Evolutionary conservation across 768 basidiomycete species (phyloP).

Genomic region (Rhodotorula toruloides): DNA sequence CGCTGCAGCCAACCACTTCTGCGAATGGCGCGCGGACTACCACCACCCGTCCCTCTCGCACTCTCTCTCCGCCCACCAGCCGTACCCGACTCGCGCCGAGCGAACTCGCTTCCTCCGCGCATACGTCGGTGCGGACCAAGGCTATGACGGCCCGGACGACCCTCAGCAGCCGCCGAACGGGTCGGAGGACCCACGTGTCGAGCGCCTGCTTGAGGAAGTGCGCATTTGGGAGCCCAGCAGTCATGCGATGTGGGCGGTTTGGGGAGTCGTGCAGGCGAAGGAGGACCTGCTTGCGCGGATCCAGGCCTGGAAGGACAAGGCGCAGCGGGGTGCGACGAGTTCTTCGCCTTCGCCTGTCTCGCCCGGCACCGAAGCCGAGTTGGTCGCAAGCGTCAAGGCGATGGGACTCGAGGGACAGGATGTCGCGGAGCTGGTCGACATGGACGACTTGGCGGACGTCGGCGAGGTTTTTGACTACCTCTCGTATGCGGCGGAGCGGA

Average conservation of each 20-base stretch:
- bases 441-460: slow-evolving; percentile 55
- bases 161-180: too few relatives aligned
- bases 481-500: slow-evolving; percentile 58
- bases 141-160: slow-evolving; percentile 23
- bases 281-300: slow-evolving; percentile 59
- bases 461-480: slow-evolving; percentile 79
- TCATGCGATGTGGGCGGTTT: slow-evolving; percentile 87
- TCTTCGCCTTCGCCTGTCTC: background rate
- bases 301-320: slow-evolving; percentile 35
- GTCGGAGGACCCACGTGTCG: slow-evolving; percentile 49
- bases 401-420: slow-evolving; percentile 34
- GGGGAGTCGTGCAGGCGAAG: slow-evolving; percentile 86
- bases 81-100: slow-evolving; percentile 68
- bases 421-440: slow-evolving; percentile 52
- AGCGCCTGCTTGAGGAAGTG: slow-evolving; percentile 70
- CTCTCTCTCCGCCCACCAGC: slow-evolving; percentile 49
- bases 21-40: slow-evolving; percentile 95
- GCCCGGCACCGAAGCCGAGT: background rate
- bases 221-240: slow-evolving; percentile 81
- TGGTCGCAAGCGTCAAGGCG: slow-evolving; percentile 1
- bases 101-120: slow-evolving; percentile 77
- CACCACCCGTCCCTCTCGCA: slow-evolving; percentile 53
- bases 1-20: slow-evolving; percentile 47
- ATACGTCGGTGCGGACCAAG: slow-evolving; percentile 58
- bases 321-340: background rate